These are phyloP conservation scores for Penicillium pulvis DNA, from an alignment of 495 filamentous ascomycete genomes.

Conservation along the genomic window DNA sequence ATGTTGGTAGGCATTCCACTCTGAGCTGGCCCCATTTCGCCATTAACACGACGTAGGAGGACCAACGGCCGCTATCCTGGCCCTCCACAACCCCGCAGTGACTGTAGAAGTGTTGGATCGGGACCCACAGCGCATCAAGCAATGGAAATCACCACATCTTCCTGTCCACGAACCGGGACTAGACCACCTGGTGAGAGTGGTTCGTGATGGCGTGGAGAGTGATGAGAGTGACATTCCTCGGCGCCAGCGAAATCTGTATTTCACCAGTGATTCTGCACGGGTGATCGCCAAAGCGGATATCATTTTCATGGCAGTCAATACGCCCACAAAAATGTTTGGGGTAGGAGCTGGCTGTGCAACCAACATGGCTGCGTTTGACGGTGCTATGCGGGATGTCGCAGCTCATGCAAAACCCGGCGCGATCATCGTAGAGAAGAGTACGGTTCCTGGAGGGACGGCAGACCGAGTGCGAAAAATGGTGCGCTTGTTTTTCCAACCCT, in stretches of 20 bases:
- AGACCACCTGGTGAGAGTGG: conserved; percentile 62
- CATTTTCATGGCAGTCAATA: conserved; percentile 79
- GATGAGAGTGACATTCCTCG: conserved; percentile 1
- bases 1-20: conserved; percentile 53
- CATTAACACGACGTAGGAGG: conserved; percentile 52
- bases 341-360: conserved; percentile 71
- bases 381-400: conserved; percentile 67
- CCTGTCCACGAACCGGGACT: conserved; percentile 80
- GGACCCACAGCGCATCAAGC: conserved; percentile 61
- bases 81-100: conserved; percentile 68
- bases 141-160: conserved; percentile 72
- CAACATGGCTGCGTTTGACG: conserved; percentile 73
- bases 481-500: background rate
- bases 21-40: background rate
- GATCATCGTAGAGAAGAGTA: conserved; percentile 83
- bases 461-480: conserved; percentile 68
- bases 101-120: conserved; percentile 72
- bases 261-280: conserved; percentile 64
- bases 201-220: conserved; percentile 58
- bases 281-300: conserved; percentile 70
- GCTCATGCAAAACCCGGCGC: conserved; percentile 63
- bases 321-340: conserved; percentile 74
- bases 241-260: conserved; percentile 64
- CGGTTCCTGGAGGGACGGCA: conserved; percentile 78
- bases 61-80: conserved; percentile 75